Evolutionary conservation across 1,139 yeast species (phyloP).

Genomic region (Hemisphaericaspora xylofermentans): DNA sequence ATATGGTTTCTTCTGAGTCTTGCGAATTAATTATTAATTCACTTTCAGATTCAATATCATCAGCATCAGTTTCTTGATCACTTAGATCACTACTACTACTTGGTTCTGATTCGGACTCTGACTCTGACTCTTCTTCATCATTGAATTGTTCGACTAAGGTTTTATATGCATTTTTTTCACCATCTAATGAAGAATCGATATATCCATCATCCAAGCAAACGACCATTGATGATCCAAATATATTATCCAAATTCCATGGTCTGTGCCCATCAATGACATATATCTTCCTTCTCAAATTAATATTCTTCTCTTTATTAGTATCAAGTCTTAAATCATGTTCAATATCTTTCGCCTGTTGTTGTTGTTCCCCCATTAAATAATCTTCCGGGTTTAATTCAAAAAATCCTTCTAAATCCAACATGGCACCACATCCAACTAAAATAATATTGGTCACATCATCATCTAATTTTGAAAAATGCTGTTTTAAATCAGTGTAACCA

Average conservation of each 20-base stretch:
- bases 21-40: constrained; percentile 26
- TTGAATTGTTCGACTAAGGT: constrained; percentile 37
- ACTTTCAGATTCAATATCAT: constrained; percentile 26
- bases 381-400: constrained; percentile 63
- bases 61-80: constrained; percentile 25
- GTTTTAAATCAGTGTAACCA: constrained; percentile 78
- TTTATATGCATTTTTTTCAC: constrained; percentile 56
- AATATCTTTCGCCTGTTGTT: constrained; percentile 9
- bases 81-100: constrained; percentile 23
- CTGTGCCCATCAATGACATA: constrained; percentile 89
- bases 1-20: constrained; percentile 35
- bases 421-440: constrained; percentile 92
- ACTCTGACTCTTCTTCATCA: constrained; percentile 27
- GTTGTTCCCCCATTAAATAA: constrained; percentile 19
- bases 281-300: constrained; percentile 35
- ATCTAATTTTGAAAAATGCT: constrained; percentile 65
- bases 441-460: constrained; percentile 75
- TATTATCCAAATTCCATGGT: constrained; percentile 94
- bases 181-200: constrained; percentile 54
- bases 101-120: constrained; percentile 27
- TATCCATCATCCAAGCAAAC: constrained; percentile 87
- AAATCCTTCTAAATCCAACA: constrained; percentile 80
- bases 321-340: constrained; percentile 10
- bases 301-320: constrained; percentile 1
- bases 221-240: constrained; percentile 81